Evolutionary conservation across 2,329 filamentous ascomycete genomes (phyloP), one percentile per base, ranked within the genome.

Genomic region (Tolypocladium paradoxum): DNA sequence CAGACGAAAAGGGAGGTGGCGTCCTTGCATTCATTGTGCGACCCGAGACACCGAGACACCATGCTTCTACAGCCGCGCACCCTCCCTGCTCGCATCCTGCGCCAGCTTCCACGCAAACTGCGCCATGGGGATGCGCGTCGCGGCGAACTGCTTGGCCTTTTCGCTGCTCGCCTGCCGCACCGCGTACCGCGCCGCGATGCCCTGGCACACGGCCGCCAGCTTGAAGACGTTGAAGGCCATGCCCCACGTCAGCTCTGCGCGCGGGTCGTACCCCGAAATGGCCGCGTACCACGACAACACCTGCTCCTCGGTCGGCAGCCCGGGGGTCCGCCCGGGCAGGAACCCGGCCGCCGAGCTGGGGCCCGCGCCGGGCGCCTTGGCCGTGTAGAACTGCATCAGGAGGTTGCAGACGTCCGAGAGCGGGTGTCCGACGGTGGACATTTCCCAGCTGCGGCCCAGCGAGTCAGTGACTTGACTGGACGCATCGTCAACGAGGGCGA

Each of bases 351-450:
- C 54, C 57, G 63, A 70, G 52, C 59, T 55, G 20, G 60, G 58
- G 7, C 58, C 53, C 9, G 60, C 56, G 27, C 56, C 61, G 12
- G 58, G 50, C 35, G 60, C 50, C 50, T 63, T 60, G 35, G 69
- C 65, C 50, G 65, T 66, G 63, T 68, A 72, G 61, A 71, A 74
- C 50, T 68, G 70, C 52, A 64, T 72, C 50, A 74, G 57, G 20
- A 97, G 76, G 70, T 97, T 97, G 68, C 85, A 84, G 40, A 97
- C 75, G 67, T 99, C 93, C 6, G 88, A 92, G 24, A 97, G 79
- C 1, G 93, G 93, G 68, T 99, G 92, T n/a, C 93, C 93, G 52
- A 96, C 85, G 0, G 93, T 97, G 36, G 90, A 90, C 90, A 99
- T 96, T 74, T 97, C 93, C 92, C 92, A 97, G 72, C 79, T 82